phyloP scores from a whole-genome alignment of 2,329 filamentous ascomycete species.

The Trichoderma sp. region DNA sequence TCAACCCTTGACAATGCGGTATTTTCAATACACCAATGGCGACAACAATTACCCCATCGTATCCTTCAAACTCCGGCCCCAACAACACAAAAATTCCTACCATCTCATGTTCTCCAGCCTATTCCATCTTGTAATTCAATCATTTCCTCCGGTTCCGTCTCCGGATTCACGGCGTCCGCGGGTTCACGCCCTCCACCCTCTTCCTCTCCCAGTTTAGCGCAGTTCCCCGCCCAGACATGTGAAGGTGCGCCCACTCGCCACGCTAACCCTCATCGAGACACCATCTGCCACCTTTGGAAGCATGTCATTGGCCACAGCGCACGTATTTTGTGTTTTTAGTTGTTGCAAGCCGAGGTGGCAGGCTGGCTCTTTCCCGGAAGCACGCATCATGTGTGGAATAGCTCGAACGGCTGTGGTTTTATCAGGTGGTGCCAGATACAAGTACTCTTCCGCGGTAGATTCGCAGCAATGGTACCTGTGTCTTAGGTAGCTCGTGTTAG shows the following conservation, averaged over 20 bases:
- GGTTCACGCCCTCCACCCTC: neutral
- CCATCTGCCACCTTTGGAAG: neutral
- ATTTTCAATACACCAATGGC: neutral
- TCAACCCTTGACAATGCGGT: neutral
- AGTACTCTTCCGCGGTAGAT: neutral
- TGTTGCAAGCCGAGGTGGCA: neutral
- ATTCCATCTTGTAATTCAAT: neutral
- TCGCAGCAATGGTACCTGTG: neutral
- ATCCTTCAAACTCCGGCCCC: no score
- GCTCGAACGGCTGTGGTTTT: neutral
- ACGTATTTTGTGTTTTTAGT: neutral
- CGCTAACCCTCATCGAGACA: neutral
- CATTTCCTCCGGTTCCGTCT: neutral
- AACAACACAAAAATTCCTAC: neutral
- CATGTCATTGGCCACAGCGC: neutral
- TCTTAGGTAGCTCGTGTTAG: slow-evolving; percentile 2
- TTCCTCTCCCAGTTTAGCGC: slow-evolving; percentile 1
- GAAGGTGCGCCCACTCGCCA: neutral
- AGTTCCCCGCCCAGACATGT: slow-evolving; percentile 2
- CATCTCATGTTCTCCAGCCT: neutral
- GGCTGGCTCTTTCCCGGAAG: slow-evolving; percentile 10
- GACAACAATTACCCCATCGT: neutral
- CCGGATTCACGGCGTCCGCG: slow-evolving; percentile 20
- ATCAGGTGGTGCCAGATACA: neutral
- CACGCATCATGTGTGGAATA: slow-evolving; percentile 6